Evolutionary conservation across 1,139 yeast genomes (phyloP).

Genomic region (Geotrichum citri-aurantii): DNA sequence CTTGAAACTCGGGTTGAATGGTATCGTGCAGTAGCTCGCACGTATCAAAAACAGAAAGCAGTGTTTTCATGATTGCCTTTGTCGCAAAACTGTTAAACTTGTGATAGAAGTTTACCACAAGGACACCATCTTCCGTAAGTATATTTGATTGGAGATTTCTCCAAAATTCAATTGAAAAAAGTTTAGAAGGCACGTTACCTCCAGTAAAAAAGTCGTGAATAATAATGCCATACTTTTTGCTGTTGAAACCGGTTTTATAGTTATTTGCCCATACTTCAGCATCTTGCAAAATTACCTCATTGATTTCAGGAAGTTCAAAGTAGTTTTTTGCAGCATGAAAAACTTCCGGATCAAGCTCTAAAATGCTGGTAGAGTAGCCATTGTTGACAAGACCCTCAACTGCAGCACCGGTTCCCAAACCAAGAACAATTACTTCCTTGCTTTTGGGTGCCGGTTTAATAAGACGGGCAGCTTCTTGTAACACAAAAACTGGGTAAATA

Average conservation of each 20-base stretch:
- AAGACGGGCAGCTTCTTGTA: constrained; percentile 9
- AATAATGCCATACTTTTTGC: constrained; percentile 3
- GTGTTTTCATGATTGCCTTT: neutral
- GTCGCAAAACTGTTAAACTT: neutral
- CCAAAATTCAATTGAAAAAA: neutral
- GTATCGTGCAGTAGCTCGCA: constrained; percentile 12
- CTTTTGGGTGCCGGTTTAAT: neutral
- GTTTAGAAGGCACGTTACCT: constrained; percentile 1
- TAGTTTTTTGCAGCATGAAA: constrained; percentile 5
- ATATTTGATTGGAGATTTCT: neutral
- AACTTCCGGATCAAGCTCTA: constrained; percentile 14
- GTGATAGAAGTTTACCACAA: constrained; percentile 10
- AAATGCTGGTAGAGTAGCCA: constrained; percentile 1
- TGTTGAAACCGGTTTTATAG: neutral
- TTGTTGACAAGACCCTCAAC: neutral
- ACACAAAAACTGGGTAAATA: constrained; percentile 9
- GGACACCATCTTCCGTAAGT: constrained; percentile 5
- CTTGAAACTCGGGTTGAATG: neutral
- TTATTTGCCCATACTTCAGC: constrained; percentile 9
- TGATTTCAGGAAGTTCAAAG: constrained; percentile 5
- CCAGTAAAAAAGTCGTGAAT: constrained; percentile 12
- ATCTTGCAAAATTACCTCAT: neutral
- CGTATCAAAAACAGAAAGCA: constrained; percentile 3
- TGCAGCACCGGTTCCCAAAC: constrained; percentile 13
- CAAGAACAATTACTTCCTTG: constrained; percentile 8